phyloP scores from a whole-genome alignment of 176 grass and related monocot species.

The Thalia dealbata region DNA sequence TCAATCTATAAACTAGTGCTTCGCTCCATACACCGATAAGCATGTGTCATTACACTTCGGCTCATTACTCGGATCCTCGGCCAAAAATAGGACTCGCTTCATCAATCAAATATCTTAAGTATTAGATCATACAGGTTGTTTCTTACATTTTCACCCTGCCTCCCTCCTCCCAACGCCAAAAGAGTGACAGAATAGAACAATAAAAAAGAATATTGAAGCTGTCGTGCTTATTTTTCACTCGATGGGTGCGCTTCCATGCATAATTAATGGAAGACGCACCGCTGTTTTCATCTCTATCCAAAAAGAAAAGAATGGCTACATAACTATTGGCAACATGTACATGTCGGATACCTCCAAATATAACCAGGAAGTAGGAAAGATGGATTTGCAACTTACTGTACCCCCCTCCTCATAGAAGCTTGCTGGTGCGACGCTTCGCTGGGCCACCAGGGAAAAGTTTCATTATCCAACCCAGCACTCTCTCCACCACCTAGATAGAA shows the following conservation, averaged over 20 bases:
- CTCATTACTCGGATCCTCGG: too few species aligned
- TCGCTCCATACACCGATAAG: too few species aligned
- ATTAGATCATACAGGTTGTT: not conserved
- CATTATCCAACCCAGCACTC: constrained; percentile 97
- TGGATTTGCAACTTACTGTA: not conserved
- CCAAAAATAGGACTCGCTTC: too few species aligned
- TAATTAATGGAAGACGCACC: not conserved
- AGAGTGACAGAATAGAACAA: not conserved
- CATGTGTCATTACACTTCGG: too few species aligned
- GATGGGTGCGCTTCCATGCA: not conserved
- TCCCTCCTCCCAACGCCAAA: not conserved
- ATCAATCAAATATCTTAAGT: too few species aligned
- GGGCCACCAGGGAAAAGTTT: constrained; percentile 94
- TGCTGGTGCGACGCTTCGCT: constrained; percentile 84
- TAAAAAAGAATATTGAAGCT: not conserved
- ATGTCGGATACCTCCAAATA: constrained; percentile 1
- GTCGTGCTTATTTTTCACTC: not conserved
- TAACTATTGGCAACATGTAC: not conserved
- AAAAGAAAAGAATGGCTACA: not conserved
- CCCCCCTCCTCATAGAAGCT: constrained; percentile 58
- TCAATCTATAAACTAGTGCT: too few species aligned
- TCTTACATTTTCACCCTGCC: not conserved
- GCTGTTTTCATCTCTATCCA: not conserved
- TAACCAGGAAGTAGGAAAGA: not conserved
- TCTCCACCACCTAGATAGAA: constrained; percentile 66